These are phyloP conservation scores for Isatis lusitanica DNA, from an alignment of 441 rosid genomes.

Conservation along the genomic window DNA sequence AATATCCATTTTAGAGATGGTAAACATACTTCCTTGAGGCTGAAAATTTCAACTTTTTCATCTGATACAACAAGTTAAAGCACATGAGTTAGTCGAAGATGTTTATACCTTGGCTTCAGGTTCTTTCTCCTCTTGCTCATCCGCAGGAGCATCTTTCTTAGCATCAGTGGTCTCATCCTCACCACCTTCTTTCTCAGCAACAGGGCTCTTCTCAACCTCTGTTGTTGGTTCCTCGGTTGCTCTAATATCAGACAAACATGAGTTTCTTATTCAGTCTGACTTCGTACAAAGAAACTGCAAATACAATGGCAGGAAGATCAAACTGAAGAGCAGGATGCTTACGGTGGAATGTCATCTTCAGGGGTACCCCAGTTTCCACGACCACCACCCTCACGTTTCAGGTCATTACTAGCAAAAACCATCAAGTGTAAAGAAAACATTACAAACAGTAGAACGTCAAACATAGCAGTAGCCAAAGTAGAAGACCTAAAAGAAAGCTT, in stretches of 20 bases:
- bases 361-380: slow-evolving; percentile 42
- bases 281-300: neutral
- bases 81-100: neutral
- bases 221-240: slow-evolving; percentile 18
- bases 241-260: slow-evolving; percentile 8
- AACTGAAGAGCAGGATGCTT: neutral
- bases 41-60: neutral
- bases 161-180: slow-evolving; percentile 29
- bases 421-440: neutral
- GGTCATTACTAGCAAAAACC: slow-evolving; percentile 30
- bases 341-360: slow-evolving; percentile 35
- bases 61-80: neutral
- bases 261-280: neutral
- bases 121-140: slow-evolving; percentile 26
- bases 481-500: neutral
- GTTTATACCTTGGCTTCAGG: slow-evolving; percentile 26
- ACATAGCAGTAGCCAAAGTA: neutral
- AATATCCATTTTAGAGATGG: neutral
- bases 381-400: slow-evolving; percentile 41
- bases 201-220: slow-evolving; percentile 34
- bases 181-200: slow-evolving; percentile 32
- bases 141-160: slow-evolving; percentile 26
- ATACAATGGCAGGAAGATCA: neutral
- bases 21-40: neutral
- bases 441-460: neutral